Conservation (phyloP, 2,329 filamentous ascomycete genomes). For the Sporothrix curviconia region DNA sequence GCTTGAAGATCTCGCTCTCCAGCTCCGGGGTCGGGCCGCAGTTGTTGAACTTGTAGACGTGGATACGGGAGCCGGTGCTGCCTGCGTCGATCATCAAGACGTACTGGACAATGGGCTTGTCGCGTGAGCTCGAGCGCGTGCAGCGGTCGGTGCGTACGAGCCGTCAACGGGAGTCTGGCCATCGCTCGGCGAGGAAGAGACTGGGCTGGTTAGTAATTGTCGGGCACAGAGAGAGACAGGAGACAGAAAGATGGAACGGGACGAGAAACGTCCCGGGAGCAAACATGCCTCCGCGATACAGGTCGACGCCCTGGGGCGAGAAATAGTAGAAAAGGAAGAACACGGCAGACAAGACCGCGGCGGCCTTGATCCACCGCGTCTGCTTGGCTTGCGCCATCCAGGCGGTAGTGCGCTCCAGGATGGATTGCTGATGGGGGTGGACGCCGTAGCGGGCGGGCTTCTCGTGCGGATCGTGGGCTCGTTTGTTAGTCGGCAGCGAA, state of each 20-base stretch:
- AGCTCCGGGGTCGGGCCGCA: slow-evolving; percentile 92
- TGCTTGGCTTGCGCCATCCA: slow-evolving; percentile 59
- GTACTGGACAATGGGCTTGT: slow-evolving; percentile 94
- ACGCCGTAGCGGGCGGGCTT: slow-evolving; percentile 55
- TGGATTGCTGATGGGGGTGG: slow-evolving; percentile 39
- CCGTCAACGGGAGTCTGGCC: slow-evolving; percentile 54
- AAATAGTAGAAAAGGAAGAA: slow-evolving; percentile 59
- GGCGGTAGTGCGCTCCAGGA: slow-evolving; percentile 48
- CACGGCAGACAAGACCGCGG: slow-evolving; percentile 53
- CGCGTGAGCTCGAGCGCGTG: slow-evolving; percentile 72
- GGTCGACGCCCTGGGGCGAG: slow-evolving; percentile 51
- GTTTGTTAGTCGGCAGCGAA: slow-evolving; percentile 55
- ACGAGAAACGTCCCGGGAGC: too few species aligned
- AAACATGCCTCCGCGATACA: slow-evolving; percentile 42
- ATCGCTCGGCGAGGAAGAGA: slow-evolving; percentile 20
- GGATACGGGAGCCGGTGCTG: slow-evolving; percentile 94
- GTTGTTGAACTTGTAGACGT: slow-evolving; percentile 99
- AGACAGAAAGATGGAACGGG: too few species aligned
- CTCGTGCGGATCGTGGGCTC: slow-evolving; percentile 56
- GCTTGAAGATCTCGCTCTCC: slow-evolving; percentile 86
- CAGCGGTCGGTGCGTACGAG: slow-evolving; percentile 66
- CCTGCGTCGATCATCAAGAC: slow-evolving; percentile 98
- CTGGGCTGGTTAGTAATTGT: background rate
- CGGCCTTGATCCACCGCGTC: slow-evolving; percentile 59
- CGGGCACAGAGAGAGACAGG: too few species aligned